Percentiles rank a stretch among this genome's conserved stretches.
These are phyloP conservation scores for Ogataea pignaliae DNA, from an alignment of 805 yeast genomes.

Conservation along the genomic window DNA sequence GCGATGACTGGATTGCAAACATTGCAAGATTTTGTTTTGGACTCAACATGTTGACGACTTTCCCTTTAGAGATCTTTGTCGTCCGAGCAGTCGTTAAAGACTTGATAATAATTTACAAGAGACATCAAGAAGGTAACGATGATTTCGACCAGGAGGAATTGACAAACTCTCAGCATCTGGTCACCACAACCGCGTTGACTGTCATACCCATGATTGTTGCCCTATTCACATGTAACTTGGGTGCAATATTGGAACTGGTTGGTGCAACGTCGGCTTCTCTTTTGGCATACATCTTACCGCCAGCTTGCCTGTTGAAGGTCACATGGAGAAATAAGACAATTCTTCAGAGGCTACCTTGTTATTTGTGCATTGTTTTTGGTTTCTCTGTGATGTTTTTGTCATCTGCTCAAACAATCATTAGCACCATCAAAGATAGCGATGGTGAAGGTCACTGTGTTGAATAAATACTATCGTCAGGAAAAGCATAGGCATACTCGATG, in stretches of 20 bases:
- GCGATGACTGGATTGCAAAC: constrained; percentile 69
- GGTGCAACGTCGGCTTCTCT: constrained; percentile 92
- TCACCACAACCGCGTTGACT: constrained; percentile 63
- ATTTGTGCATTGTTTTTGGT: constrained; percentile 67
- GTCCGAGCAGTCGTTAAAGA: constrained; percentile 83
- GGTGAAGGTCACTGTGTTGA: constrained; percentile 47
- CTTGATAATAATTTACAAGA: constrained; percentile 33
- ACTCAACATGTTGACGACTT: constrained; percentile 85
- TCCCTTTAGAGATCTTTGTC: constrained; percentile 87
- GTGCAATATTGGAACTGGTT: constrained; percentile 81
- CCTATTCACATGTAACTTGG: constrained; percentile 78
- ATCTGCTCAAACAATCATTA: constrained; percentile 64
- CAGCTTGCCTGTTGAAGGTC: constrained; percentile 71
- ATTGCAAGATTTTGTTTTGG: constrained; percentile 90
- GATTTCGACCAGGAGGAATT: constrained; percentile 19
- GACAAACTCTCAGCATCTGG: constrained; percentile 47
- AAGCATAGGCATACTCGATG: too few relatives aligned
- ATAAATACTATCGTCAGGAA: constrained; percentile 1
- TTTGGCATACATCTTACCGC: constrained; percentile 91
- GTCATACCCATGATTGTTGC: constrained; percentile 71
- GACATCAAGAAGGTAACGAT: constrained; percentile 11
- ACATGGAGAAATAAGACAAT: constrained; percentile 40
- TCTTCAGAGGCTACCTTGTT: constrained; percentile 50
- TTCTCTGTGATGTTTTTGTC: constrained; percentile 72
- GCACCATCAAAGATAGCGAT: constrained; percentile 34